A percentile compares a stretch with the other conserved stretches of the same genome.
phyloP scores from a whole-genome alignment of 202 grass and related monocot genomes.

The Cymbopogon flexuosus region DNA sequence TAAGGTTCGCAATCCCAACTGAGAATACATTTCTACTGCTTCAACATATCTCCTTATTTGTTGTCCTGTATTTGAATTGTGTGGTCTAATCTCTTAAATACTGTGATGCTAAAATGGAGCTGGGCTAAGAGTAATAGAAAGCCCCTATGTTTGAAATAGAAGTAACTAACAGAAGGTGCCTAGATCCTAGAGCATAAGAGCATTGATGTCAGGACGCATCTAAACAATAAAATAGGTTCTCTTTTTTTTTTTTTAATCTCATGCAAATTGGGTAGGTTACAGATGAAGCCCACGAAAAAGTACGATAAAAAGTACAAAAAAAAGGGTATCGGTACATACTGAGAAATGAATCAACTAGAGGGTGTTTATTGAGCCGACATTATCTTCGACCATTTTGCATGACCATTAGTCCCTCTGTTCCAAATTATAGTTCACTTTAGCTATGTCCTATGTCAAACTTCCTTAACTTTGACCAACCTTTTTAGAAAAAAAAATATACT shows the following conservation, averaged over 20 bases:
- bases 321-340: background rate
- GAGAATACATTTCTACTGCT: slow-evolving; percentile 90
- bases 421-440: background rate
- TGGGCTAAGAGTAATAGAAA: background rate
- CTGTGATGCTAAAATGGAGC: background rate
- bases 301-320: background rate
- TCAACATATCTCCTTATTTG: slow-evolving; percentile 55
- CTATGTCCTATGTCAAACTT: too few relatives aligned
- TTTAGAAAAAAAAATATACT: background rate
- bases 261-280: background rate
- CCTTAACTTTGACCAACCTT: too few relatives aligned
- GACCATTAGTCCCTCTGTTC: background rate
- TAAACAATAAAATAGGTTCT: too few relatives aligned
- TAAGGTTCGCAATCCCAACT: slow-evolving; percentile 75
- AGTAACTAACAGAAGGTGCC: background rate
- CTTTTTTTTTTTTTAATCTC: background rate
- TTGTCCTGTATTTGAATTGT: slow-evolving; percentile 46
- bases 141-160: background rate
- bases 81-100: slow-evolving; percentile 3
- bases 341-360: too few relatives aligned
- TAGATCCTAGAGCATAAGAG: background rate
- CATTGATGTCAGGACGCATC: background rate
- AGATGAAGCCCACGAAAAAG: background rate
- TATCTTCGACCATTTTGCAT: background rate
- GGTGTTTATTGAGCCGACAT: background rate